phyloP scores from a whole-genome alignment of 305 asterid genomes.

The Fraxinus platypoda region DNA sequence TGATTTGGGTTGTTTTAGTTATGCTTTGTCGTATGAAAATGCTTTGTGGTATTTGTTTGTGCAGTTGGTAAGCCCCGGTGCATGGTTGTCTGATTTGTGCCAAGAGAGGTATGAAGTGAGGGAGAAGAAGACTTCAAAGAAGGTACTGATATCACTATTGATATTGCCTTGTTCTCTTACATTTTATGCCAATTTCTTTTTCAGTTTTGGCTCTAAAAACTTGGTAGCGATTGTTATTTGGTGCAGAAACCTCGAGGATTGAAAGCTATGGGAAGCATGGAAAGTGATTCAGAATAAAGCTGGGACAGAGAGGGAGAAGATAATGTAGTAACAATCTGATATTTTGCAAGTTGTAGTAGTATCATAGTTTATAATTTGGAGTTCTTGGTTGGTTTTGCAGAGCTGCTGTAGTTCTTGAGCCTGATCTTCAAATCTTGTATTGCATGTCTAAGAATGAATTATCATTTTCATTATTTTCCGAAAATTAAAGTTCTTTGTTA shows the following conservation, averaged over 20 bases:
- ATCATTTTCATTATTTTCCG: background rate
- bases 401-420: background rate
- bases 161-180: background rate
- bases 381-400: background rate
- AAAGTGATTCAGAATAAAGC: conserved; percentile 76
- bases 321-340: background rate
- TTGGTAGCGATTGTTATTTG: background rate
- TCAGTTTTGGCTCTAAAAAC: background rate
- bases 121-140: conserved; percentile 82
- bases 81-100: conserved; percentile 87
- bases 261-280: conserved; percentile 87
- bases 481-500: background rate
- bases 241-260: conserved; percentile 79
- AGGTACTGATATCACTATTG: conserved; percentile 40
- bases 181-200: background rate
- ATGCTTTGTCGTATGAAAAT: background rate
- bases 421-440: background rate
- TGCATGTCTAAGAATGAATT: background rate
- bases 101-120: conserved; percentile 93
- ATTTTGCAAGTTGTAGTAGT: background rate
- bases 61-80: conserved; percentile 85
- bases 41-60: conserved; percentile 1
- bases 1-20: background rate
- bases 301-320: background rate
- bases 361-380: background rate